Base-by-base conservation (phyloP, 2,329 filamentous ascomycete species). In the Drechslerella coelobrocha region DNA sequence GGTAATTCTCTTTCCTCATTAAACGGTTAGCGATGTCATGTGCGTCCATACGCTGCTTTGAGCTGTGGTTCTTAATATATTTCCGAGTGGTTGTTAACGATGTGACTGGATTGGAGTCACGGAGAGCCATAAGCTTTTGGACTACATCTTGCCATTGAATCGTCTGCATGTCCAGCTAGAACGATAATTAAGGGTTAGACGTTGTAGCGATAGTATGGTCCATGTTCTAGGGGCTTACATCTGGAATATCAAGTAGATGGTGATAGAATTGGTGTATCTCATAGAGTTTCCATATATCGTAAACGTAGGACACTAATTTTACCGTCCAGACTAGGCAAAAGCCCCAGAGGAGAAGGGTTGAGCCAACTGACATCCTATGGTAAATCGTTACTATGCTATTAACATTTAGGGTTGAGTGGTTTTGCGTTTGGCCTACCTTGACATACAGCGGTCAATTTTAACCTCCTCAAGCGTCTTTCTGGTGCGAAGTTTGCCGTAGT, bases 11-110 rank as follows among this genome's bases (percentile, higher is more conserved):
- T 77, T 91, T 89, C 68, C 94, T 88, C 94, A 99, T 97, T 48
- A 99, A 81, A 29, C 94, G 87, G 77, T 97, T 99, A 5, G 94
- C 94, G 78, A 99, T 97, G 77, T 97, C 94, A 76, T 97, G 91
- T 9, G 94, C 94, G 79, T 97, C 94, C 75, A 99, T 88, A 72
- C 93, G 85, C 79, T 97, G 91, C 78, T 97, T 96, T 21, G 91
- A 95, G 24, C 60, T 72, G 77, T 95, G 91, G 66, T 88, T 92
- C 73, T 83, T 84, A 68, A 85, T 83, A 73, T 84, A 84, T 71
- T 82, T 81, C 9, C 84, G 81, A n/a, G 84, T 84, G 14, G 87
- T 80, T 17, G 84, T 84, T 6, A 84, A 82, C 0, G 85, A 86
- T n/a, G 92, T 96, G 72, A 89, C 87, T n/a, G 92, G 87, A 75